Conservation (phyloP, 192 early-diverging fungal species). For the Gaertneriomyces semiglobifer region DNA sequence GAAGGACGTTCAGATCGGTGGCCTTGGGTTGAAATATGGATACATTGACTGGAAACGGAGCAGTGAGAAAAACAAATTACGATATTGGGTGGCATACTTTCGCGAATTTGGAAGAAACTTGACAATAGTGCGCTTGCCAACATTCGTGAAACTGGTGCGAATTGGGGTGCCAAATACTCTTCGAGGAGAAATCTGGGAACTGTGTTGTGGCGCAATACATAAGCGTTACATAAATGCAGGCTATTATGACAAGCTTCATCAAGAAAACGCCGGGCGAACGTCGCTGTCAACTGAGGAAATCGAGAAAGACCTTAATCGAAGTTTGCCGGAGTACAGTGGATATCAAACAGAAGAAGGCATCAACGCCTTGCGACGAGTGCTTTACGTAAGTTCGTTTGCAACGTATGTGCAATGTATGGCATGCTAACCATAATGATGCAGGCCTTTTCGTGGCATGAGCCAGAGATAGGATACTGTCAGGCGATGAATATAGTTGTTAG, state of each 20-base stretch:
- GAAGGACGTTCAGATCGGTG: slow-evolving; percentile 51
- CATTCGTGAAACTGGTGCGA: slow-evolving; percentile 84
- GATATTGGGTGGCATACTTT: slow-evolving; percentile 66
- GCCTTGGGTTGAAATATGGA: slow-evolving; percentile 70
- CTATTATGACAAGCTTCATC: slow-evolving; percentile 71
- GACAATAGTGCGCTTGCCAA: slow-evolving; percentile 73
- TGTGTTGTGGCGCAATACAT: slow-evolving; percentile 82
- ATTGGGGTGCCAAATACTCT: slow-evolving; percentile 84
- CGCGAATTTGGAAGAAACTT: slow-evolving; percentile 81
- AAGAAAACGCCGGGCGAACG: slow-evolving; percentile 64
- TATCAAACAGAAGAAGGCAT: slow-evolving; percentile 93
- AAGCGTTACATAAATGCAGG: slow-evolving; percentile 82
- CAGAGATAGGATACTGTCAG: slow-evolving; percentile 98
- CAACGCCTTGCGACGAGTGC: slow-evolving; percentile 84
- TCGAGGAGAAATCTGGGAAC: slow-evolving; percentile 91
- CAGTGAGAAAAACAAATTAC: slow-evolving; percentile 70
- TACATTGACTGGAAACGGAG: slow-evolving; percentile 71
- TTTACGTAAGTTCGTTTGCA: slow-evolving; percentile 47
- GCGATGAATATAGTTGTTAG: slow-evolving; percentile 99
- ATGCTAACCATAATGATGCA: slow-evolving; percentile 1
- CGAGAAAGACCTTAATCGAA: slow-evolving; percentile 89
- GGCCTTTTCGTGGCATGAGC: slow-evolving; percentile 56
- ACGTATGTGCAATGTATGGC: background rate
- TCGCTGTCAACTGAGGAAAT: slow-evolving; percentile 88
- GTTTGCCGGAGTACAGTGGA: slow-evolving; percentile 24